Percentiles rank a stretch among this genome's conserved stretches.
phyloP scores from a whole-genome alignment of 768 basidiomycete species.

The Nevesoporus exiguus region DNA sequence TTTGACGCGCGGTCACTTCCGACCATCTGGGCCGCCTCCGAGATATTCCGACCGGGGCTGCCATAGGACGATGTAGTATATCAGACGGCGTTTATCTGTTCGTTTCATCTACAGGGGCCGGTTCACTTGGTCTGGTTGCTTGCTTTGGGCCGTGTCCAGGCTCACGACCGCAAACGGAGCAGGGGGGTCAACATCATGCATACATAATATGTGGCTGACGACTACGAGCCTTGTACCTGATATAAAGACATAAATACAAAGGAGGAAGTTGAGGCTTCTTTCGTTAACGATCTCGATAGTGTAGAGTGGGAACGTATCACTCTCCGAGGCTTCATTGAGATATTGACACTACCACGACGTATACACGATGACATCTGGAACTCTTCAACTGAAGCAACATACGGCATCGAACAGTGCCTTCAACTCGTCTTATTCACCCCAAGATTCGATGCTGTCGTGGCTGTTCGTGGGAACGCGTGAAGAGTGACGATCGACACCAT shows the following conservation, averaged over 20 bases:
- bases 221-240: neutral
- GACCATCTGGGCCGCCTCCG: slow-evolving; percentile 41
- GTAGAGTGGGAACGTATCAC: neutral
- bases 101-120: neutral
- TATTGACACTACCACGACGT: slow-evolving; percentile 1
- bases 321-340: neutral
- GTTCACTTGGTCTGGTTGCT: neutral
- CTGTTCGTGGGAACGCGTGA: slow-evolving; percentile 13
- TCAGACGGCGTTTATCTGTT: neutral
- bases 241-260: too few species aligned
- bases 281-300: neutral
- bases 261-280: too few species aligned
- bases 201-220: neutral
- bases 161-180: neutral
- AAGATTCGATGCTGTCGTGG: slow-evolving; percentile 39
- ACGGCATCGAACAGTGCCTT: neutral
- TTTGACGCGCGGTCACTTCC: slow-evolving; percentile 68
- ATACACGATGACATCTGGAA: slow-evolving; percentile 16
- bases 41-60: neutral
- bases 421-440: slow-evolving; percentile 21
- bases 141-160: neutral
- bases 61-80: neutral
- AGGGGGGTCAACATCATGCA: neutral
- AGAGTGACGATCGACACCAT: slow-evolving; percentile 6
- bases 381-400: slow-evolving; percentile 5